A percentile compares a stretch with the other conserved stretches of the same genome.
Conservation (phyloP, 1,139 yeast species). For the Zygosaccharomyces sapae region DNA sequence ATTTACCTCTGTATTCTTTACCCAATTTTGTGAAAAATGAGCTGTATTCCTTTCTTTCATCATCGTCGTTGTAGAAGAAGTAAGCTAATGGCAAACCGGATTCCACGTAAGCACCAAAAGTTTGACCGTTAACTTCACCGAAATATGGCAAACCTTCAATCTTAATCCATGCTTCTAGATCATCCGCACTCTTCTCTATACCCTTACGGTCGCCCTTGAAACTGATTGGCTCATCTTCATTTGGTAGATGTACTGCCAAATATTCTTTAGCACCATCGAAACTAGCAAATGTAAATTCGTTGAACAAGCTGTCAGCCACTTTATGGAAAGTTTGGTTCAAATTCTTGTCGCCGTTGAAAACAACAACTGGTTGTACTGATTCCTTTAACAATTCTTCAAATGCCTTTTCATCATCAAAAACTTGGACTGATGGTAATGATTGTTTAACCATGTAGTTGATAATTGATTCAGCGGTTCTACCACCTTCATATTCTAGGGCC, state of each 20-base stretch:
- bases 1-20: slow-evolving; percentile 69
- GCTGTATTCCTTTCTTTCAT: slow-evolving; percentile 57
- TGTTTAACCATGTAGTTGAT: slow-evolving; percentile 76
- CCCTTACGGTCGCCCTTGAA: slow-evolving; percentile 39
- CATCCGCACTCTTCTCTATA: slow-evolving; percentile 31
- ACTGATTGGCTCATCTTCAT: slow-evolving; percentile 40
- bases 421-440: slow-evolving; percentile 72
- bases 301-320: slow-evolving; percentile 26
- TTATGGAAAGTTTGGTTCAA: slow-evolving; percentile 28
- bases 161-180: slow-evolving; percentile 53
- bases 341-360: slow-evolving; percentile 24
- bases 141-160: slow-evolving; percentile 78
- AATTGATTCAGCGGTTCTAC: slow-evolving; percentile 76
- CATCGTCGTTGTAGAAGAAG: slow-evolving; percentile 71
- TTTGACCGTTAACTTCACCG: slow-evolving; percentile 84
- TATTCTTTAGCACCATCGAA: slow-evolving; percentile 14
- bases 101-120: slow-evolving; percentile 71
- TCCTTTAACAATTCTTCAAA: slow-evolving; percentile 48
- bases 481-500: slow-evolving; percentile 70
- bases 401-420: slow-evolving; percentile 46
- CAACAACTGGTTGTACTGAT: slow-evolving; percentile 44
- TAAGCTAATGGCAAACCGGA: slow-evolving; percentile 78
- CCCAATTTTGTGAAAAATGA: slow-evolving; percentile 59
- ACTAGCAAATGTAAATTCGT: slow-evolving; percentile 22
- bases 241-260: slow-evolving; percentile 17